Evolutionary conservation across 805 yeast species (phyloP).

Genomic region (Hanseniaspora nectarophila): DNA sequence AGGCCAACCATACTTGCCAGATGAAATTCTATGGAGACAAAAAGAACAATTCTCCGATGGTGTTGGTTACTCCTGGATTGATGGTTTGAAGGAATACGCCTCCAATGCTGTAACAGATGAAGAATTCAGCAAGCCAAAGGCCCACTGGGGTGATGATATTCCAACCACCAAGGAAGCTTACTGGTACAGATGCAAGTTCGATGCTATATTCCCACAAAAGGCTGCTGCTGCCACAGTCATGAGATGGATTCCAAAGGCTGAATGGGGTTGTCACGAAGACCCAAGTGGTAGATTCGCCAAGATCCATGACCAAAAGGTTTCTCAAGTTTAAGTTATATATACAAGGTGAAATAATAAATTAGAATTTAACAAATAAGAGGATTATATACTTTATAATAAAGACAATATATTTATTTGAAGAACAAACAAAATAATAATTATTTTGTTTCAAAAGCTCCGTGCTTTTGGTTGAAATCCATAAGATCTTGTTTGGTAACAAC

Average conservation of each 20-base stretch:
- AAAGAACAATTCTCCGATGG: conserved; percentile 99
- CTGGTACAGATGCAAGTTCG: conserved; percentile 96
- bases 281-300: conserved; percentile 96
- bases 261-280: conserved; percentile 99
- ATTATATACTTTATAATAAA: too few species aligned
- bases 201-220: conserved; percentile 76
- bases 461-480: conserved; percentile 3
- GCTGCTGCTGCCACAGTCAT: conserved; percentile 93
- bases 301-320: conserved; percentile 65
- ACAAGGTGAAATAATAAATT: too few species aligned
- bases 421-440: too few species aligned
- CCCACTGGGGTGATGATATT: conserved; percentile 90
- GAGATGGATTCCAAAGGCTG: conserved; percentile 99
- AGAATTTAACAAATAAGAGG: too few species aligned
- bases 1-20: conserved; percentile 79
- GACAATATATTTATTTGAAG: too few species aligned
- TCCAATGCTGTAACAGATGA: conserved; percentile 79
- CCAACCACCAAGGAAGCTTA: conserved; percentile 98
- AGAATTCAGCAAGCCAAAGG: conserved; percentile 77
- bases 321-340: conserved; percentile 11
- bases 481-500: conserved; percentile 12
- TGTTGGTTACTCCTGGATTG: conserved; percentile 99
- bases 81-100: conserved; percentile 91
- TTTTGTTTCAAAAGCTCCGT: background rate
- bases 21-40: conserved; percentile 97